These are phyloP conservation scores for Collybiopsis confluens DNA, from an alignment of 768 basidiomycete species.

Conservation along the genomic window DNA sequence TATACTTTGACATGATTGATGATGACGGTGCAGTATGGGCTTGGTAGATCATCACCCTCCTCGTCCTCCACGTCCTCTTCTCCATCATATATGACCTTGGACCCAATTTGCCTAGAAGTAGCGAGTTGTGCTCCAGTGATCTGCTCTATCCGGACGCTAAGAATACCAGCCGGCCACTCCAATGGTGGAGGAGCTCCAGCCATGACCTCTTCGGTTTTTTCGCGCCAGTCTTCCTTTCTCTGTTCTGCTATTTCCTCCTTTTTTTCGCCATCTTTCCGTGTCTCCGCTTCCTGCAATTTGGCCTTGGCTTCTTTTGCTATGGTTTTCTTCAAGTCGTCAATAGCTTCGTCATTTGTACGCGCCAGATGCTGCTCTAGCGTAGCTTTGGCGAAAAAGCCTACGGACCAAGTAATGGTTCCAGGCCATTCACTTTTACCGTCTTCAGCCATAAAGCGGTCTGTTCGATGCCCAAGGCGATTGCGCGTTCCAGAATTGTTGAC, in stretches of 20 bases:
- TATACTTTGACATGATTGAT: slow-evolving; percentile 41
- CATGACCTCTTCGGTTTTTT: slow-evolving; percentile 34
- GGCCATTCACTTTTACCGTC: slow-evolving; percentile 23
- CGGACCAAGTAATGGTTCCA: slow-evolving; percentile 43
- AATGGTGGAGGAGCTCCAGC: slow-evolving; percentile 48
- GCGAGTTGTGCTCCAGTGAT: slow-evolving; percentile 60
- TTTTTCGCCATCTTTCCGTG: slow-evolving; percentile 18
- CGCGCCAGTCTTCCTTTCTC: slow-evolving; percentile 29
- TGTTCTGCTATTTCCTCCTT: slow-evolving; percentile 28
- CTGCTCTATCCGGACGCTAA: slow-evolving; percentile 63
- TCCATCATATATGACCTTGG: slow-evolving; percentile 50
- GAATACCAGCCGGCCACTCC: slow-evolving; percentile 62
- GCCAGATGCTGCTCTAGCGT: slow-evolving; percentile 34
- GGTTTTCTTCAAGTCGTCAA: slow-evolving; percentile 13
- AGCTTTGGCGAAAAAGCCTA: slow-evolving; percentile 50
- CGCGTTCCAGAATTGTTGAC: slow-evolving; percentile 30
- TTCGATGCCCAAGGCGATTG: slow-evolving; percentile 43
- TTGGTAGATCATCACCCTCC: slow-evolving; percentile 58
- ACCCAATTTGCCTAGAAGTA: slow-evolving; percentile 50
- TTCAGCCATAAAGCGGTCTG: slow-evolving; percentile 37
- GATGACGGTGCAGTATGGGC: slow-evolving; percentile 51
- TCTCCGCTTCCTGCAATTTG: slow-evolving; percentile 3
- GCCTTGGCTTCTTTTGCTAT: slow-evolving; percentile 41
- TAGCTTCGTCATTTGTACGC: slow-evolving; percentile 25
- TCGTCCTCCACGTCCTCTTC: slow-evolving; percentile 53